phyloP scores from a whole-genome alignment of 805 yeast species.

The Cephaloascus fragrans region DNA sequence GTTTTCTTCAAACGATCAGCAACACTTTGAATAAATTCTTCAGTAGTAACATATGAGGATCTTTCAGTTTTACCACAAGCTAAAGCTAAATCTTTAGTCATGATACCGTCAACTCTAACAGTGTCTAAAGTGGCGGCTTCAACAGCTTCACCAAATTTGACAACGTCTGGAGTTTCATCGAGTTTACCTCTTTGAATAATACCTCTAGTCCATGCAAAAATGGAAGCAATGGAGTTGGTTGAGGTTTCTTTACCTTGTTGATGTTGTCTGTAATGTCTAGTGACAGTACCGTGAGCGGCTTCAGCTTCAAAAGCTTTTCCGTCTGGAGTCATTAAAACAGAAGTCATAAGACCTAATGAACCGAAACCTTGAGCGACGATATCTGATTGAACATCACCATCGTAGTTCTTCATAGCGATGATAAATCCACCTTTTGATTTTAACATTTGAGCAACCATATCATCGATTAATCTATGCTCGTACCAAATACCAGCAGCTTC shows the following conservation, averaged over 20 bases:
- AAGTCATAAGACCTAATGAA: slow-evolving; percentile 93
- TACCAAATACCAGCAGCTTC: slow-evolving; percentile 85
- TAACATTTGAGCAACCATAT: slow-evolving; percentile 98
- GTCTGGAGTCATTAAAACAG: slow-evolving; percentile 94
- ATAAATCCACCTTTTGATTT: slow-evolving; percentile 92
- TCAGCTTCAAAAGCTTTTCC: slow-evolving; percentile 93
- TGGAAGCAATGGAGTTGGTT: slow-evolving; percentile 94
- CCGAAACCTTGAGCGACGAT: slow-evolving; percentile 98
- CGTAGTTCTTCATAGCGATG: slow-evolving; percentile 95
- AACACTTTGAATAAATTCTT: slow-evolving; percentile 82
- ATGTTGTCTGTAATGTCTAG: slow-evolving; percentile 92
- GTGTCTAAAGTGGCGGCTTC: slow-evolving; percentile 84
- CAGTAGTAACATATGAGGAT: slow-evolving; percentile 77
- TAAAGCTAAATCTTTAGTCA: slow-evolving; percentile 95
- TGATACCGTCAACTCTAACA: slow-evolving; percentile 71
- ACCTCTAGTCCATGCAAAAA: slow-evolving; percentile 96
- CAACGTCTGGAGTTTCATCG: slow-evolving; percentile 80
- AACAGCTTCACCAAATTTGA: slow-evolving; percentile 64
- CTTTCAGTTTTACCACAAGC: slow-evolving; percentile 84
- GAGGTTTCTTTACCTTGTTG: slow-evolving; percentile 97
- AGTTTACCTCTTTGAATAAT: slow-evolving; percentile 84
- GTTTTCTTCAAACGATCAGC: slow-evolving; percentile 41
- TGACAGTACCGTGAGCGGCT: slow-evolving; percentile 99
- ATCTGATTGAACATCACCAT: slow-evolving; percentile 95
- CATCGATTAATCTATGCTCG: slow-evolving; percentile 94